Evolutionary conservation across 371 early-diverging fungal species (phyloP), one percentile per base, ranked within the genome.

Genomic region (Actinomortierella wolfii): DNA sequence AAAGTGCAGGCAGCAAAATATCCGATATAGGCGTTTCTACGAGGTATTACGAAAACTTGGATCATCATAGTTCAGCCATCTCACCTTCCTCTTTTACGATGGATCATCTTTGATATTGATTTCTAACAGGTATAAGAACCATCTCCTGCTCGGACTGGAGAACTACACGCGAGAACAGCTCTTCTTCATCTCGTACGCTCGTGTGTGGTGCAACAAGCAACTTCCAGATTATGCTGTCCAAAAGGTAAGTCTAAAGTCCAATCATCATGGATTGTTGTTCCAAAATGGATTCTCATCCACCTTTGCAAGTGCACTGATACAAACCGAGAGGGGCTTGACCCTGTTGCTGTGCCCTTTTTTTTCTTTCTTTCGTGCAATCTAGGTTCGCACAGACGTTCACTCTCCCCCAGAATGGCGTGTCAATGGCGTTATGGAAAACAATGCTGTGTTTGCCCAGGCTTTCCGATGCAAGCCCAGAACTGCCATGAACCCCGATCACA

Each of bases 351-450:
- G 46, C 57, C 15, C 18, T 23, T 14, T n/a, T 51, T n/a, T 46
- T 20, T 14, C 39, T 44, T 3, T 26, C 9, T 54, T 2, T 26
- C 15, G 15, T 23, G 15, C 1, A 23, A 25, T 28, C 5, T 65
- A 83, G 81, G 25, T 83, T 28, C 59, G 69, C n/a, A 78, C 76
- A 42, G 80, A 80, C 49, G 62, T 64, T 11, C 83, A 87, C 64
- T 68, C 90, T 1, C 90, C 92, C 1, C 76, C 79, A 52, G 53
- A 69, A 20, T 81, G 80, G 77, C 77, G 94, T 42, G 89, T 90
- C 39, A 89, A 86, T 49, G 90, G 87, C 20, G 88, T 83, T 1
- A 57, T 90, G 29, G 78, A 78, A 39, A 92, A 92, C 69, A 85
- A 86, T 0, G 17, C 56, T 8, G 81, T 86, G 48, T 93, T 93